Conservation (phyloP, 768 basidiomycete genomes). For the Lentinula boryana region DNA sequence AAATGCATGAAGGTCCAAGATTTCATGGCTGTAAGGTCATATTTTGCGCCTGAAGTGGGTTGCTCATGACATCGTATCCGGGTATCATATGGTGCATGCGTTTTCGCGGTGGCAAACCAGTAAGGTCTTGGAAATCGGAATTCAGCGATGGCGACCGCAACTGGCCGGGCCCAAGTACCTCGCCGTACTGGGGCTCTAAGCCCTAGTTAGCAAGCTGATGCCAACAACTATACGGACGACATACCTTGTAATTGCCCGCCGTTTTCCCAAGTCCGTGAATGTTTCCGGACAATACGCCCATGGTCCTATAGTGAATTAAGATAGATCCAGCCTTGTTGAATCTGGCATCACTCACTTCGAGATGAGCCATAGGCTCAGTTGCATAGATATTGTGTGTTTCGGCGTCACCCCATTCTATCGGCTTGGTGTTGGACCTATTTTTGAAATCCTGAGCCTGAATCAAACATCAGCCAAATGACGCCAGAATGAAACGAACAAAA, state of each 20-base stretch:
- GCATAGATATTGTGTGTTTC: slow-evolving; percentile 38
- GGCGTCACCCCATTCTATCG: slow-evolving; percentile 41
- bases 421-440: slow-evolving; percentile 33
- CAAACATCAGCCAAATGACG: neutral
- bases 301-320: neutral
- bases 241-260: slow-evolving; percentile 38
- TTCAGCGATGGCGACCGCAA: slow-evolving; percentile 8
- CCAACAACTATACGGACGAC: neutral
- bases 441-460: slow-evolving; percentile 28
- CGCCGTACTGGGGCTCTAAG: slow-evolving; percentile 37
- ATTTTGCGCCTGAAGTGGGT: slow-evolving; percentile 47
- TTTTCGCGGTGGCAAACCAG: slow-evolving; percentile 54
- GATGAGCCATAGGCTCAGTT: slow-evolving; percentile 33
- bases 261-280: slow-evolving; percentile 60
- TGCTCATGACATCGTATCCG: slow-evolving; percentile 49
- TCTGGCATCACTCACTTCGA: slow-evolving; percentile 30
- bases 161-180: slow-evolving; percentile 26
- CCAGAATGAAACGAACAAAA: neutral
- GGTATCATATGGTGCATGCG: slow-evolving; percentile 63
- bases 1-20: slow-evolving; percentile 3
- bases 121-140: slow-evolving; percentile 37
- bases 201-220: neutral
- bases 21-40: slow-evolving; percentile 49
- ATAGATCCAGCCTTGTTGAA: neutral
- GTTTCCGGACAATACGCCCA: slow-evolving; percentile 38